These are phyloP conservation scores for Xanthoconium purpureum DNA, from an alignment of 768 basidiomycete genomes.

Conservation along the genomic window DNA sequence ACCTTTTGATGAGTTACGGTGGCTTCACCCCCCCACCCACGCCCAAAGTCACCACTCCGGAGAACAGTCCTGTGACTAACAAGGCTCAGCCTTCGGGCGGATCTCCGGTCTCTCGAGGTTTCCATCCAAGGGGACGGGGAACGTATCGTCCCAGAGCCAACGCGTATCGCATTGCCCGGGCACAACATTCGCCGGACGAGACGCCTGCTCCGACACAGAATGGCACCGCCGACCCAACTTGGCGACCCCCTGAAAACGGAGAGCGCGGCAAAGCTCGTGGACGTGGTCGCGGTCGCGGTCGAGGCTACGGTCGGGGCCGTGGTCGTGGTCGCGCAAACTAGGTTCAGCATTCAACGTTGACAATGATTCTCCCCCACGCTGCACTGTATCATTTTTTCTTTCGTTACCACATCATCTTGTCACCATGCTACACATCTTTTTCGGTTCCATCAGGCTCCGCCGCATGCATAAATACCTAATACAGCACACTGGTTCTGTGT, in stretches of 20 bases:
- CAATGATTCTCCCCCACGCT: conserved; percentile 16
- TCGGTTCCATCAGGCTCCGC: conserved; percentile 12
- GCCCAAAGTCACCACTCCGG: conserved; percentile 15
- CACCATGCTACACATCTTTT: conserved; percentile 19
- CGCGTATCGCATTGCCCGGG: not conserved
- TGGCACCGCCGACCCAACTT: conserved; percentile 7
- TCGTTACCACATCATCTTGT: conserved; percentile 19
- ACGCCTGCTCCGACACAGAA: conserved; percentile 9
- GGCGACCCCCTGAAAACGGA: conserved; percentile 14
- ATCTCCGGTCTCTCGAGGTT: conserved; percentile 1
- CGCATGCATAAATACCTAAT: conserved; percentile 23
- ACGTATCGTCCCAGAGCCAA: conserved; percentile 5
- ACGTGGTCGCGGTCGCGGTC: conserved; percentile 35
- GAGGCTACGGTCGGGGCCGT: conserved; percentile 37
- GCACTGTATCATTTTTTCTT: conserved; percentile 16
- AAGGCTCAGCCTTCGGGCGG: conserved; percentile 12
- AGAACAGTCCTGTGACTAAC: conserved; percentile 12
- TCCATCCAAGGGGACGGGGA: conserved; percentile 11
- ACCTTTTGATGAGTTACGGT: conserved; percentile 50
- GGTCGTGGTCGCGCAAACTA: conserved; percentile 36
- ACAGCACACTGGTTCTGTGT: conserved; percentile 12
- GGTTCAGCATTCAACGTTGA: not conserved
- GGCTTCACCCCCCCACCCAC: conserved; percentile 48
- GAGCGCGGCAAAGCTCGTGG: conserved; percentile 39
- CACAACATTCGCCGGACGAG: conserved; percentile 1